A percentile compares a stretch with the other conserved stretches of the same genome.
Evolutionary conservation across 495 filamentous ascomycete species (phyloP).

Genomic region (Lepidopterella palustris): DNA sequence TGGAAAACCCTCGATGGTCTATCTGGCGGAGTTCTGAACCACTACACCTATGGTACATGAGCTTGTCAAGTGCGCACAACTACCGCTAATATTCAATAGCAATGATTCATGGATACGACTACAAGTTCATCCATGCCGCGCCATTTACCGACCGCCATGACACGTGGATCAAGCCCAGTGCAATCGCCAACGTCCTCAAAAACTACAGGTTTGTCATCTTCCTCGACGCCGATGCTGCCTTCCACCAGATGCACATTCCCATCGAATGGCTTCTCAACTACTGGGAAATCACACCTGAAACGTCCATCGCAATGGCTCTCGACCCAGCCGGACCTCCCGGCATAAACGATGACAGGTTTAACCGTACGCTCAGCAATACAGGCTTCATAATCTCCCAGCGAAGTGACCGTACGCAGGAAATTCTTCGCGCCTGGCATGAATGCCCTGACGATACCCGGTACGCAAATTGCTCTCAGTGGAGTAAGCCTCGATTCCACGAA

Average conservation of each 20-base stretch:
- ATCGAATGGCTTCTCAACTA: conserved; percentile 52
- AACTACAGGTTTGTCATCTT: conserved; percentile 45
- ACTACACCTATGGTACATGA: conserved; percentile 22
- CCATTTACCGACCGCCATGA: conserved; percentile 32
- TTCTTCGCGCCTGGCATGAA: conserved; percentile 38
- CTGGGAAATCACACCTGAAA: conserved; percentile 42
- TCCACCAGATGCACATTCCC: conserved; percentile 43
- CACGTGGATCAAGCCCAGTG: conserved; percentile 47
- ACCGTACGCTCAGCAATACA: conserved; percentile 36
- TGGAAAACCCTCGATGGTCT: neutral
- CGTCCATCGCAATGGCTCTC: conserved; percentile 42
- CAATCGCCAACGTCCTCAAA: conserved; percentile 41
- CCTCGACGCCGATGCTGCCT: conserved; percentile 47
- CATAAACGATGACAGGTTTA: conserved; percentile 32
- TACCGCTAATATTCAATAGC: conserved; percentile 25
- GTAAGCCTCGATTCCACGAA: conserved; percentile 36
- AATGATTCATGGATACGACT: conserved; percentile 48
- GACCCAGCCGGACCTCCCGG: conserved; percentile 19
- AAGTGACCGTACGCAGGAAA: conserved; percentile 31
- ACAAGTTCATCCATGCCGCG: conserved; percentile 42
- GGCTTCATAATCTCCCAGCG: conserved; percentile 40
- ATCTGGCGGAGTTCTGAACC: conserved; percentile 17
- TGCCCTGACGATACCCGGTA: conserved; percentile 36
- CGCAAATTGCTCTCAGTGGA: conserved; percentile 34
- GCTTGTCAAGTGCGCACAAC: too few relatives aligned